Percentiles rank a stretch among this genome's conserved stretches.
phyloP scores from a whole-genome alignment of 2,329 filamentous ascomycete genomes.

The Xylaria sp. region DNA sequence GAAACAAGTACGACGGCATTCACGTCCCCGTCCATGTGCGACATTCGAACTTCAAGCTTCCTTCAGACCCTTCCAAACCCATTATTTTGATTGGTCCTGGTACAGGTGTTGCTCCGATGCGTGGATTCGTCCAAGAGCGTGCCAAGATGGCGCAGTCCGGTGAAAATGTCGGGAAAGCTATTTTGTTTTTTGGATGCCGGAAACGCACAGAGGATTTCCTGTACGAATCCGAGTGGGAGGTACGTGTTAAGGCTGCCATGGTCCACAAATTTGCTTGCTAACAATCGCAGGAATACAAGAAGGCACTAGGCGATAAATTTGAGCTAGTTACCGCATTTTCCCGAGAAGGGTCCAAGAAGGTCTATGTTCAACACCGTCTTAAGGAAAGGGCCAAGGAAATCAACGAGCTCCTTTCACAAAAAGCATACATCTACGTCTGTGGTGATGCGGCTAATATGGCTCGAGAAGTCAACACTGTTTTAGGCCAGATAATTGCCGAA shows the following conservation, averaged over 20 bases:
- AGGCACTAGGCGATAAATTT: conserved; percentile 86
- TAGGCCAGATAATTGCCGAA: conserved; percentile 86
- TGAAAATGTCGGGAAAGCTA: conserved; percentile 82
- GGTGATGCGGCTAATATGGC: conserved; percentile 98
- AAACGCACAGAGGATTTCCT: conserved; percentile 90
- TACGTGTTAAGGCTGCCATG: conserved; percentile 59
- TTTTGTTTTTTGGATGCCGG: conserved; percentile 96
- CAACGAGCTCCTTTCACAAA: conserved; percentile 84
- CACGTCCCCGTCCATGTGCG: conserved; percentile 95
- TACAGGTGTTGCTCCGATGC: conserved; percentile 96
- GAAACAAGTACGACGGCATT: conserved; percentile 97
- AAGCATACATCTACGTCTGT: conserved; percentile 97
- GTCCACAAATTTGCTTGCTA: conserved; percentile 42
- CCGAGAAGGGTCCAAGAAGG: conserved; percentile 85
- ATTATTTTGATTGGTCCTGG: conserved; percentile 96
- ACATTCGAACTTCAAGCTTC: conserved; percentile 99
- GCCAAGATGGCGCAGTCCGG: conserved; percentile 84
- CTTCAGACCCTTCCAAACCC: conserved; percentile 92
- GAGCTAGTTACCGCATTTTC: conserved; percentile 95
- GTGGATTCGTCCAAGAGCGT: conserved; percentile 93
- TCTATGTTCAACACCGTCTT: conserved; percentile 95
- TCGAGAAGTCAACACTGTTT: conserved; percentile 87
- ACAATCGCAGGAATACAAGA: conserved; percentile 76
- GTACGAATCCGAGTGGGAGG: conserved; percentile 91
- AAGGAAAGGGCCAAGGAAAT: conserved; percentile 85